phyloP scores from a whole-genome alignment of 768 basidiomycete species.

The Candolleomyces aberdarensis region DNA sequence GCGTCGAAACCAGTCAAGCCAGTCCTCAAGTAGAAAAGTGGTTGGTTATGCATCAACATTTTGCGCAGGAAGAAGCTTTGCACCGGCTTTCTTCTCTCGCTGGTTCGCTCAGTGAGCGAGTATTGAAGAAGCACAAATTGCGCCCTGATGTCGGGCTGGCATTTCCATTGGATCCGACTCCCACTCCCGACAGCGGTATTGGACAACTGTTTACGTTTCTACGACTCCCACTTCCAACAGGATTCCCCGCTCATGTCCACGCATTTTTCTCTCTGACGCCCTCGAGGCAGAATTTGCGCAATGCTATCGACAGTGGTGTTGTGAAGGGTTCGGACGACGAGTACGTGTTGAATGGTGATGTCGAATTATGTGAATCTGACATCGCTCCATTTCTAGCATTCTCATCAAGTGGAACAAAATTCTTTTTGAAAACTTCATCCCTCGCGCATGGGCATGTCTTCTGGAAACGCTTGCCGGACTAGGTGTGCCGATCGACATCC shows the following conservation, averaged over 20 bases:
- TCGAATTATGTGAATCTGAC: neutral
- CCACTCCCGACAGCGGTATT: neutral
- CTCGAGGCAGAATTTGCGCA: conserved; percentile 42
- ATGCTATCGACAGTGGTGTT: conserved; percentile 36
- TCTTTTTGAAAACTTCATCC: conserved; percentile 44
- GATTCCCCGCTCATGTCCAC: conserved; percentile 45
- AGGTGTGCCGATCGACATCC: conserved; percentile 25
- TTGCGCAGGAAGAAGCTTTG: conserved; percentile 21
- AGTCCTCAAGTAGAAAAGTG: conserved; percentile 22
- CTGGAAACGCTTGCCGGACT: conserved; percentile 27
- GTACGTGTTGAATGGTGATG: conserved; percentile 24
- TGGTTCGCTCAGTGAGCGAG: conserved; percentile 19
- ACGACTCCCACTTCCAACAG: conserved; percentile 43
- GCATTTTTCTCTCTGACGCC: conserved; percentile 44
- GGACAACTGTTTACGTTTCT: conserved; percentile 50
- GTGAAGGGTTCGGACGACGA: conserved; percentile 36
- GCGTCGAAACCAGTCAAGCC: conserved; percentile 6
- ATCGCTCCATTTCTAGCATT: conserved; percentile 26
- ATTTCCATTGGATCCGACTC: conserved; percentile 20
- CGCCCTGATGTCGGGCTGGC: conserved; percentile 37
- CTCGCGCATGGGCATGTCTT: conserved; percentile 37
- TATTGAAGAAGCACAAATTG: conserved; percentile 39
- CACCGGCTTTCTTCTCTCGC: conserved; percentile 22
- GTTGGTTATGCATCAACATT: conserved; percentile 31
- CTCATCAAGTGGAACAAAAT: conserved; percentile 47